Conservation (phyloP, 1,139 yeast genomes). For the Sugiyamaella pinicola region DNA sequence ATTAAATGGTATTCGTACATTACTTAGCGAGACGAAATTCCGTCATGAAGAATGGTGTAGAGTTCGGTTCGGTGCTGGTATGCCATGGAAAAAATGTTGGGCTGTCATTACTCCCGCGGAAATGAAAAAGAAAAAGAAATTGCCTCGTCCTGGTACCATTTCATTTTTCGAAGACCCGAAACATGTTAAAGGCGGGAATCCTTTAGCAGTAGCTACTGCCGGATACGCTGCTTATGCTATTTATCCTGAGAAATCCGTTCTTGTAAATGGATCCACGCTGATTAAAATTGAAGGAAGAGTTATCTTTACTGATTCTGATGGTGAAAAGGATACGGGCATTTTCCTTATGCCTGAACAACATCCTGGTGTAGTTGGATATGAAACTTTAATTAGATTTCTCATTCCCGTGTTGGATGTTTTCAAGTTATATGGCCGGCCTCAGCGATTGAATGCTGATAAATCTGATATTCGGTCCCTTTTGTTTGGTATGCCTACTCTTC, state of each 20-base stretch:
- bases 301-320: slow-evolving; percentile 55
- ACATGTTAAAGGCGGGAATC: slow-evolving; percentile 60
- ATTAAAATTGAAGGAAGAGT: slow-evolving; percentile 85
- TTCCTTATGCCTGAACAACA: slow-evolving; percentile 96
- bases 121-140: slow-evolving; percentile 47
- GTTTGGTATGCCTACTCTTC: slow-evolving; percentile 90
- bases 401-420: slow-evolving; percentile 86
- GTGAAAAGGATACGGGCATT: slow-evolving; percentile 74
- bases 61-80: slow-evolving; percentile 92
- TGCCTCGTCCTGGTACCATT: slow-evolving; percentile 43
- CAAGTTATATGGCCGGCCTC: slow-evolving; percentile 88
- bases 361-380: slow-evolving; percentile 91
- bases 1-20: slow-evolving; percentile 80
- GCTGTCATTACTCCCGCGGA: slow-evolving; percentile 81
- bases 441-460: slow-evolving; percentile 84
- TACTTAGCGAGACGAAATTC: slow-evolving; percentile 81
- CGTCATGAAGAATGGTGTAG: slow-evolving; percentile 94
- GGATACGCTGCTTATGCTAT: slow-evolving; percentile 84
- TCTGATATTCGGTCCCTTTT: slow-evolving; percentile 74
- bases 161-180: slow-evolving; percentile 45
- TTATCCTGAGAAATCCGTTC: slow-evolving; percentile 81
- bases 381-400: slow-evolving; percentile 84
- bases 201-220: slow-evolving; percentile 75
- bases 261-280: slow-evolving; percentile 85
- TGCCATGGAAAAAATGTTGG: slow-evolving; percentile 96